phyloP scores from a whole-genome alignment of 805 yeast species.

The Yarrowia keelungensis region DNA sequence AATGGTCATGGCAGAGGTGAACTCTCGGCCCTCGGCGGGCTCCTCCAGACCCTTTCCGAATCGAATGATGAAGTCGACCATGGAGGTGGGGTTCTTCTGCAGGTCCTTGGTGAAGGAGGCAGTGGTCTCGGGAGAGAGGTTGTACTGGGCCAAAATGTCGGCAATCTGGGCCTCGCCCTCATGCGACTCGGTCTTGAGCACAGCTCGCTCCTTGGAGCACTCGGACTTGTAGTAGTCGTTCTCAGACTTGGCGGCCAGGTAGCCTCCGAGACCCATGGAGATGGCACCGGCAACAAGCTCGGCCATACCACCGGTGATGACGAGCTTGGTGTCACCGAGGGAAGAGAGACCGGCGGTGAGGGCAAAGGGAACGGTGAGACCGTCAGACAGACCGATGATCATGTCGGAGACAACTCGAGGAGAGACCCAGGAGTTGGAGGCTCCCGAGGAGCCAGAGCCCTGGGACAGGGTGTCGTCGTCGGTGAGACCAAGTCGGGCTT shows the following conservation, averaged over 20 bases:
- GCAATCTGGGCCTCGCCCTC: conserved; percentile 76
- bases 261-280: conserved; percentile 98
- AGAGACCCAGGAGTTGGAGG: conserved; percentile 42
- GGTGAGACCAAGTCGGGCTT: conserved; percentile 39
- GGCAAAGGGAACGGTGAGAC: conserved; percentile 98
- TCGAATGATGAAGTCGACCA: conserved; percentile 85
- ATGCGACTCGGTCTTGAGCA: conserved; percentile 43
- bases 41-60: conserved; percentile 93
- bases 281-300: conserved; percentile 97
- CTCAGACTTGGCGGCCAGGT: conserved; percentile 91
- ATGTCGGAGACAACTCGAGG: conserved; percentile 95
- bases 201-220: conserved; percentile 46
- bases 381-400: conserved; percentile 93
- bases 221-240: conserved; percentile 48
- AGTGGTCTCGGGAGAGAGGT: conserved; percentile 72
- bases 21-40: conserved; percentile 91
- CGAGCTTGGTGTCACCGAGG: conserved; percentile 86
- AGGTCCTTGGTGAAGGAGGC: conserved; percentile 76
- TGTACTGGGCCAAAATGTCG: conserved; percentile 77
- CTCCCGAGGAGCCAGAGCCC: conserved; percentile 40
- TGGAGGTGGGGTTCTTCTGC: conserved; percentile 74
- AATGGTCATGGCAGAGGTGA: conserved; percentile 86
- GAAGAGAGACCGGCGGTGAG: conserved; percentile 94
- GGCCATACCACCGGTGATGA: conserved; percentile 97
- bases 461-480: conserved; percentile 41